phyloP scores from a whole-genome alignment of 495 filamentous ascomycete species.

The Tetracladium setigerum region DNA sequence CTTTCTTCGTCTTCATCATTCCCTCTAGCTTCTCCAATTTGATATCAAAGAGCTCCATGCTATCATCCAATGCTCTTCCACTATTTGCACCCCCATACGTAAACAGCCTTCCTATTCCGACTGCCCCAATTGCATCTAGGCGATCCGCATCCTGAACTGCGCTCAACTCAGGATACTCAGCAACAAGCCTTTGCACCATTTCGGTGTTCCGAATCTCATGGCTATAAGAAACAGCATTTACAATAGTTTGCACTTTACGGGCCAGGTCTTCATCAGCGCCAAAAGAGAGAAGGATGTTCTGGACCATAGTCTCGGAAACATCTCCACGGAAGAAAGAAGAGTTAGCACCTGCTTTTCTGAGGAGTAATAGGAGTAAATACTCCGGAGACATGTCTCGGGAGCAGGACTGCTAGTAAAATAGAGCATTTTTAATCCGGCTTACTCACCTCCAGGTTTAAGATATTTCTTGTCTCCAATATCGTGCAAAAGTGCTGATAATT shows the following conservation, averaged over 20 bases:
- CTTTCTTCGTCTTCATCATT: constrained; percentile 77
- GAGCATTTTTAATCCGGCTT: no score
- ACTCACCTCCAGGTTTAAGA: constrained; percentile 28
- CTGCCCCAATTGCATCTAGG: constrained; percentile 76
- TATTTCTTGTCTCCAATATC: constrained; percentile 85
- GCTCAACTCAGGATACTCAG: constrained; percentile 58
- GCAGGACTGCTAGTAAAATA: no score
- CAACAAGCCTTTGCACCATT: constrained; percentile 42
- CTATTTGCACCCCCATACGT: constrained; percentile 45
- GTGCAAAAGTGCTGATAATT: constrained; percentile 72
- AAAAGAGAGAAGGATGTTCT: constrained; percentile 44
- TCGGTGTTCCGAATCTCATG: constrained; percentile 48
- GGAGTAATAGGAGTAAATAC: no score
- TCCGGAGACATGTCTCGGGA: no score
- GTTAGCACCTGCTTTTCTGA: no score
- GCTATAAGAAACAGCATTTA: constrained; percentile 65
- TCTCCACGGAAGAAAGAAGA: no score
- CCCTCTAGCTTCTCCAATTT: constrained; percentile 63
- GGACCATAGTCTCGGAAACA: constrained; percentile 40
- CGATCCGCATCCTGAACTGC: constrained; percentile 87
- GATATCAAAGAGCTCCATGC: constrained; percentile 66
- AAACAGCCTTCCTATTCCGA: constrained; percentile 72
- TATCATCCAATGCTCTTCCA: constrained; percentile 41
- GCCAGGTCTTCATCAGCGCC: constrained; percentile 48
- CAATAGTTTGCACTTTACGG: constrained; percentile 54